These are phyloP conservation scores for Colletotrichum magnum DNA, from an alignment of 2,329 filamentous ascomycete species.

Conservation along the genomic window DNA sequence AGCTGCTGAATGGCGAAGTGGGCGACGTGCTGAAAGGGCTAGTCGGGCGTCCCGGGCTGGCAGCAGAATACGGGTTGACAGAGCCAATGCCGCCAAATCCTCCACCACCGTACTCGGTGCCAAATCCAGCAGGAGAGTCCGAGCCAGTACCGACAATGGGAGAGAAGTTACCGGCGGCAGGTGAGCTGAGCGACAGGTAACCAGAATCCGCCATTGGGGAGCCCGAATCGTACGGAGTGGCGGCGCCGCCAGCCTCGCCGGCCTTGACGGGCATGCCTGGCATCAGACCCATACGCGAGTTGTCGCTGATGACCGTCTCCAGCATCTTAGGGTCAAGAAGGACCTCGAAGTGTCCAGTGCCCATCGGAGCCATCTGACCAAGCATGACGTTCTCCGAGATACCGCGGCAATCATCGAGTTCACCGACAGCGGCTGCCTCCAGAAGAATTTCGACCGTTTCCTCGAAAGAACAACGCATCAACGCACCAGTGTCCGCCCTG, in stretches of 20 bases:
- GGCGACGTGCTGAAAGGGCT: conserved; percentile 84
- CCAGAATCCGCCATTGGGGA: conserved; percentile 84
- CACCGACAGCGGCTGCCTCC: conserved; percentile 93
- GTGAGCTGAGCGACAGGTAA: conserved; percentile 74
- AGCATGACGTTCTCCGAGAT: conserved; percentile 99
- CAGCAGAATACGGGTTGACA: conserved; percentile 75
- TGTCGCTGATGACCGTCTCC: conserved; percentile 93
- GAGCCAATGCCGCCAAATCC: conserved; percentile 64
- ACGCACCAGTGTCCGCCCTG: conserved; percentile 94
- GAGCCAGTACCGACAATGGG: conserved; percentile 84
- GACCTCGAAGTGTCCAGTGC: conserved; percentile 95
- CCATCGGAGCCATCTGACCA: conserved; percentile 96
- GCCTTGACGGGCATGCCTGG: conserved; percentile 84
- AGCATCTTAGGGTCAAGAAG: conserved; percentile 96
- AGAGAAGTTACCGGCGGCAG: conserved; percentile 76
- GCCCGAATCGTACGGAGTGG: conserved; percentile 93
- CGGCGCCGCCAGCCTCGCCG: conserved; percentile 82
- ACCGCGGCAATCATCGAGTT: conserved; percentile 97
- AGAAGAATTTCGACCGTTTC: conserved; percentile 98
- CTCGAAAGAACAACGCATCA: conserved; percentile 99
- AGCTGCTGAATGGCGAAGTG: conserved; percentile 72
- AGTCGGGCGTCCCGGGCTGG: conserved; percentile 74
- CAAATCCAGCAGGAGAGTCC: conserved; percentile 77
- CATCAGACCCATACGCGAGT: conserved; percentile 87
- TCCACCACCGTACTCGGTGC: conserved; percentile 68